Evolutionary conservation across 148 eudicot species (phyloP).

Genomic region (Rhododendron kiyosumense): DNA sequence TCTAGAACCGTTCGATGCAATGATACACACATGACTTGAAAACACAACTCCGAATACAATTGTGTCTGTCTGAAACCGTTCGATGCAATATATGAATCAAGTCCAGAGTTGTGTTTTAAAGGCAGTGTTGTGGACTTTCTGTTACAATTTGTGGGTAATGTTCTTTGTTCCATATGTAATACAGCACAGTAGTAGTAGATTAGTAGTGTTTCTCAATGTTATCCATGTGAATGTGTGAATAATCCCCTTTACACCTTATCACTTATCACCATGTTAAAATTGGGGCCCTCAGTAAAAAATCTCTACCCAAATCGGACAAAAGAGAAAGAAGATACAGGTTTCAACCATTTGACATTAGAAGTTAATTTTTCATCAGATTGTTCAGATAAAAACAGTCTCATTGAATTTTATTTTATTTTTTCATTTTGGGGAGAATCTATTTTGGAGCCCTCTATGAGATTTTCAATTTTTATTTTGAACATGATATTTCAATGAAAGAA

Average conservation of each 20-base stretch:
- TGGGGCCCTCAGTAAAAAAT: not conserved
- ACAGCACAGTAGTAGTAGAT: no score
- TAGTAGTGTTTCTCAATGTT: not conserved
- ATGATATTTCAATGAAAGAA: no score
- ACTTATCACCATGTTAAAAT: no score
- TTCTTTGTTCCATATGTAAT: not conserved
- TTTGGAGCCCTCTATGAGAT: not conserved
- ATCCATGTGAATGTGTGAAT: not conserved
- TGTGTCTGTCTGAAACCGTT: no score
- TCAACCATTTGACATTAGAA: no score
- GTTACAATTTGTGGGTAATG: not conserved
- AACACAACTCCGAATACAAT: no score
- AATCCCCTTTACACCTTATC: not conserved
- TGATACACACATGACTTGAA: not conserved
- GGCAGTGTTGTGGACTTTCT: not conserved
- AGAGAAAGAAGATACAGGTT: not conserved
- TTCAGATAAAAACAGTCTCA: not conserved
- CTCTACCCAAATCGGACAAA: not conserved
- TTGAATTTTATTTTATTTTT: not conserved
- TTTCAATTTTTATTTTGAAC: no score
- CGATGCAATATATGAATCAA: no score
- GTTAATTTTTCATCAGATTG: not conserved
- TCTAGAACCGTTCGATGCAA: not conserved
- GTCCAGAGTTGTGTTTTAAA: no score
- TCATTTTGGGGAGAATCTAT: not conserved